Percentiles rank a stretch among this genome's conserved stretches.
Evolutionary conservation across 768 basidiomycete genomes (phyloP).

Genomic region (Austroboletus eburneus): DNA sequence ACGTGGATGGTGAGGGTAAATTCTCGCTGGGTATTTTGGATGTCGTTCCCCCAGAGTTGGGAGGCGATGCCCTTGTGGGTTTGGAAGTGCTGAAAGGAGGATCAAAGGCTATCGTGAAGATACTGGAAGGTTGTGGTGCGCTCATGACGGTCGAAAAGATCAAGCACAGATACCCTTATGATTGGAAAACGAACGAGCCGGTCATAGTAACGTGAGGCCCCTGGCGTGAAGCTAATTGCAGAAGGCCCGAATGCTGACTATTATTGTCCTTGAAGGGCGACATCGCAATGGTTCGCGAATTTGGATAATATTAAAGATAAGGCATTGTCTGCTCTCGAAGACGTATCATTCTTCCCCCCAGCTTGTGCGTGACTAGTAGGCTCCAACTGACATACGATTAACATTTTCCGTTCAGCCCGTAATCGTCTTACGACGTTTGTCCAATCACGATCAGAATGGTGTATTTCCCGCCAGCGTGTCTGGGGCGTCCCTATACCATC

Average conservation of each 20-base stretch:
- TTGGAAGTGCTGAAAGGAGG: slow-evolving; percentile 74
- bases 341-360: slow-evolving; percentile 73
- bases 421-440: slow-evolving; percentile 88
- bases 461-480: slow-evolving; percentile 93
- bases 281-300: slow-evolving; percentile 97
- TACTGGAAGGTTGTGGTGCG: slow-evolving; percentile 49
- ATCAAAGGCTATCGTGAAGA: slow-evolving; percentile 55
- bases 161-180: slow-evolving; percentile 90
- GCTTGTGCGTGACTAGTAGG: slow-evolving; percentile 48
- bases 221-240: too few relatives aligned
- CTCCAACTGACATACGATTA: background rate
- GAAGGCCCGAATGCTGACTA: background rate
- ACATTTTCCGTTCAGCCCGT: slow-evolving; percentile 49
- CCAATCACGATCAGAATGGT: slow-evolving; percentile 92
- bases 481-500: slow-evolving; percentile 98
- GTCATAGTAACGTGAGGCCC: slow-evolving; percentile 78
- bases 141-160: slow-evolving; percentile 67
- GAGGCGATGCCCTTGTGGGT: slow-evolving; percentile 56
- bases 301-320: slow-evolving; percentile 76
- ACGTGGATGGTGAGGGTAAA: slow-evolving; percentile 73
- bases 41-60: slow-evolving; percentile 36
- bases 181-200: slow-evolving; percentile 93
- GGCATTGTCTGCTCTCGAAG: slow-evolving; percentile 64
- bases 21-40: slow-evolving; percentile 59
- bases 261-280: slow-evolving; percentile 51